A percentile compares a stretch with the other conserved stretches of the same genome.
These are phyloP conservation scores for Xylariaceae sp. DNA, from an alignment of 2,329 filamentous ascomycete genomes.

Conservation along the genomic window DNA sequence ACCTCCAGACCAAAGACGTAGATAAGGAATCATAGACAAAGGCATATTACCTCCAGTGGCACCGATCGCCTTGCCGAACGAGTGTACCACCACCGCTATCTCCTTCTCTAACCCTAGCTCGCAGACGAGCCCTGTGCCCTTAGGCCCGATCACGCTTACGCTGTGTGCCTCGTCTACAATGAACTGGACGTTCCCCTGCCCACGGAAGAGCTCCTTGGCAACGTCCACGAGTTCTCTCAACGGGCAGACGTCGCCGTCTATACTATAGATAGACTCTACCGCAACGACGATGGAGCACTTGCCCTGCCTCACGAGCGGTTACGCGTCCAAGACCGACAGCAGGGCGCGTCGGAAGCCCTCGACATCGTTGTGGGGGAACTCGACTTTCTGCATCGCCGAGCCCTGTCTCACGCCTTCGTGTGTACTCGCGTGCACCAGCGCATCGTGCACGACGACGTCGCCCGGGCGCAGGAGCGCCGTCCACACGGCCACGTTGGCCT, in stretches of 20 bases:
- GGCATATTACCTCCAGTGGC: constrained; percentile 34
- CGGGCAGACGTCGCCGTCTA: constrained; percentile 50
- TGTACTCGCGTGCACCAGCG: constrained; percentile 67
- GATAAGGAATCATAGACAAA: no score
- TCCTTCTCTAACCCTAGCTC: constrained; percentile 51
- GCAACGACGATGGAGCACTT: constrained; percentile 41
- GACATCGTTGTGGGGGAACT: constrained; percentile 48
- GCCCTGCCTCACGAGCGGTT: constrained; percentile 35
- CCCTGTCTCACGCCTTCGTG: constrained; percentile 65
- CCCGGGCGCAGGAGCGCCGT: constrained; percentile 53
- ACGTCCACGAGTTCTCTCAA: constrained; percentile 41
- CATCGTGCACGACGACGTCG: constrained; percentile 65
- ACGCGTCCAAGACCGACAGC: constrained; percentile 29
- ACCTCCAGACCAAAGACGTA: no score
- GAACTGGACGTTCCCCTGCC: constrained; percentile 47
- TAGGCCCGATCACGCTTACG: constrained; percentile 51
- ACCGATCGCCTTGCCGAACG: constrained; percentile 56
- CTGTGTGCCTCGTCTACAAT: constrained; percentile 61
- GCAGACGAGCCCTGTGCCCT: constrained; percentile 53
- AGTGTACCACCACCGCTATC: constrained; percentile 54
- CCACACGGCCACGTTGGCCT: constrained; percentile 56
- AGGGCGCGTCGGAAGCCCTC: constrained; percentile 44
- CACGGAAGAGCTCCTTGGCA: constrained; percentile 38
- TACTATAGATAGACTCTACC: constrained; percentile 49
- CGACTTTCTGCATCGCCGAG: constrained; percentile 48